Evolutionary conservation across 1,139 yeast genomes (phyloP), one percentile per base, ranked within the genome.

Genomic region (Suhomyces choctaworum): DNA sequence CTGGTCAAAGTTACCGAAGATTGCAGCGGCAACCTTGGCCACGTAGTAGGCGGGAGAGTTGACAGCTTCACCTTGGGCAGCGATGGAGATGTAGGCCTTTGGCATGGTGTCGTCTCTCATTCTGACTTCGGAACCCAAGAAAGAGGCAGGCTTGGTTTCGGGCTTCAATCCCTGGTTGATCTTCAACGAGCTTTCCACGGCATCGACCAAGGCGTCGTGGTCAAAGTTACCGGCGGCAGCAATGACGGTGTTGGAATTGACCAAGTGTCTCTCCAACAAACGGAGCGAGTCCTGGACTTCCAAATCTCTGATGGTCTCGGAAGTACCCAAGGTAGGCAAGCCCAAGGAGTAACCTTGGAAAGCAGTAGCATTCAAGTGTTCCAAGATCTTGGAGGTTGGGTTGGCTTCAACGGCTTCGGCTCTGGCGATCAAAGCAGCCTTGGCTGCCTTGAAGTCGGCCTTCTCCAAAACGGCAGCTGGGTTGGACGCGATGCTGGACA

Each of bases 21-120:
- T 69, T 52, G 78, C 75, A 45, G 90, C 74, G 38, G 88, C 92
- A 50, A 84, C 88, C 66, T 81, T 66, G 46, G 90, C 81, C 43
- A 78, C 76, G 63, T 74, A 75, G 68, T 72, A 82, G 53, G 82
- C 76, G 48, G 83, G 80, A 38, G 90, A 79, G 45, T 56, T 57
- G 32, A 73, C 44, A 32, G 81, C 70, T 64, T 82, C 90, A 67
- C 88, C 88, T 55, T 78, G 73, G 41, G 74, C 90, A 41, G 87
- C 88, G 51, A 85, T 70, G 40, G 89, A 66, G 51, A 83, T 71
- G 73, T 82, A 82, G 41, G 92, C 92, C 62, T 79, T 77, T 59
- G 90, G 87, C 60, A 82, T 61, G 50, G 89, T 84, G 64, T 85
- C 95, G 58, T 85, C 95, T 79, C 95, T 82, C 72, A 83, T 69